phyloP scores from a whole-genome alignment of 2,329 filamentous ascomycete species.

The Pseudocercospora crystallina region DNA sequence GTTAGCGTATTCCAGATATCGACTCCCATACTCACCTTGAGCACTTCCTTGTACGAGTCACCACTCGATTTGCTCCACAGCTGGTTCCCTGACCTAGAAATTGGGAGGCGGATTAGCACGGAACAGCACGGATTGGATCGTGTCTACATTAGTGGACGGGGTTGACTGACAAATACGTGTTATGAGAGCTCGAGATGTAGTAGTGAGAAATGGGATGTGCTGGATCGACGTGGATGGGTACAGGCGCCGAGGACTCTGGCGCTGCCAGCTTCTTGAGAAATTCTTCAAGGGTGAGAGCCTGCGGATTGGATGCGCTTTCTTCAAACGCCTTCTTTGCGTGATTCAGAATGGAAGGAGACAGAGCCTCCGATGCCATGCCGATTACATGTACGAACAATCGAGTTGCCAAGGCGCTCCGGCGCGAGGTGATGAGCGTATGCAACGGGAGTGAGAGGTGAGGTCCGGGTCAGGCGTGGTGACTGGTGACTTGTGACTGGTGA shows the following conservation, averaged over 20 bases:
- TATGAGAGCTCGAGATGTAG: constrained; percentile 92
- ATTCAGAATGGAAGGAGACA: constrained; percentile 24
- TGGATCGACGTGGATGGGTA: constrained; percentile 27
- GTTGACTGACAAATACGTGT: constrained; percentile 80
- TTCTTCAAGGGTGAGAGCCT: constrained; percentile 34
- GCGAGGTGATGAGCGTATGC: too few relatives aligned
- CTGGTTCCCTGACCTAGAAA: constrained; percentile 73
- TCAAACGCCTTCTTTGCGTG: constrained; percentile 28
- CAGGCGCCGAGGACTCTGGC: constrained; percentile 17
- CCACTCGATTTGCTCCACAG: constrained; percentile 73
- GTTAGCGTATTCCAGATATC: too few relatives aligned
- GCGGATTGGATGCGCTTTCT: neutral
- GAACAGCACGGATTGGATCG: too few relatives aligned
- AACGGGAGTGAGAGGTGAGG: too few relatives aligned
- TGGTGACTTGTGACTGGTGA: too few relatives aligned
- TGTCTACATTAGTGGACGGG: neutral
- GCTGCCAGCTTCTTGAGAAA: constrained; percentile 45
- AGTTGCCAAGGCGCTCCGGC: too few relatives aligned
- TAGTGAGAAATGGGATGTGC: constrained; percentile 73
- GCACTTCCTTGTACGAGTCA: constrained; percentile 55
- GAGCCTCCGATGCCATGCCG: neutral
- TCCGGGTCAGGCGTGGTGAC: too few relatives aligned
- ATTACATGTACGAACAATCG: too few relatives aligned
- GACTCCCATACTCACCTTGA: too few relatives aligned
- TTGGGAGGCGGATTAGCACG: constrained; percentile 1